These are phyloP conservation scores for Aspergillus sparsus DNA, from an alignment of 495 filamentous ascomycete genomes.

Conservation along the genomic window DNA sequence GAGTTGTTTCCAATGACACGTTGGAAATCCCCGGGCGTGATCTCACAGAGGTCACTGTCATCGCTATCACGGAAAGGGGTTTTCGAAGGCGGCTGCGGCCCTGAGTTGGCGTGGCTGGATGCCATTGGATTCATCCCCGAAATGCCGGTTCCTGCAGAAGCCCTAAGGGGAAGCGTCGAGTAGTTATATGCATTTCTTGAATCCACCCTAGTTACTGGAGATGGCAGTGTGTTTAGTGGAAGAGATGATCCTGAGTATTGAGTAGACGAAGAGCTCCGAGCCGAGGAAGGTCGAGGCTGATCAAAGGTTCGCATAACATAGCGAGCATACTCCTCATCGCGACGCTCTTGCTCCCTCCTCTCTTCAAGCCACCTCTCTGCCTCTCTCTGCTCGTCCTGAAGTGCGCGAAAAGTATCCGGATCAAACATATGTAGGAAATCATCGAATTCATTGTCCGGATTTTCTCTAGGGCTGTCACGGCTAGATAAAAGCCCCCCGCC, in stretches of 20 bases:
- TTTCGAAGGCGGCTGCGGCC: not conserved
- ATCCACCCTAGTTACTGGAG: not conserved
- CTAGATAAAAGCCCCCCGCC: not conserved
- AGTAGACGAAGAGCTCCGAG: constrained; percentile 17
- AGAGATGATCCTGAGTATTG: constrained; percentile 10
- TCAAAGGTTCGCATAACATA: constrained; percentile 34
- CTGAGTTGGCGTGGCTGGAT: not conserved
- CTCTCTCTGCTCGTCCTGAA: constrained; percentile 41
- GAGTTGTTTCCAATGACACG: constrained; percentile 2
- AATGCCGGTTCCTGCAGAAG: not conserved
- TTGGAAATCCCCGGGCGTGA: constrained; percentile 23
- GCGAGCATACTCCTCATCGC: constrained; percentile 53
- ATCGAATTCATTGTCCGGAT: constrained; percentile 8
- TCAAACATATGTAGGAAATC: constrained; percentile 27
- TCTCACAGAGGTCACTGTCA: constrained; percentile 37
- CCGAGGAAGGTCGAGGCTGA: constrained; percentile 9
- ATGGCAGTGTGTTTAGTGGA: not conserved
- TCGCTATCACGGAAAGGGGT: constrained; percentile 23
- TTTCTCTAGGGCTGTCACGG: not conserved
- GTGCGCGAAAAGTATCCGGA: constrained; percentile 31
- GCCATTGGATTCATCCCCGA: not conserved
- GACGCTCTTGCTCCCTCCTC: constrained; percentile 39
- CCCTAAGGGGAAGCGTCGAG: not conserved
- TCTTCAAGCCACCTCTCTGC: constrained; percentile 38
- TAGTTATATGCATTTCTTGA: not conserved